phyloP scores from a whole-genome alignment of 1,139 yeast species.

The Sugiyamaella japonica region DNA sequence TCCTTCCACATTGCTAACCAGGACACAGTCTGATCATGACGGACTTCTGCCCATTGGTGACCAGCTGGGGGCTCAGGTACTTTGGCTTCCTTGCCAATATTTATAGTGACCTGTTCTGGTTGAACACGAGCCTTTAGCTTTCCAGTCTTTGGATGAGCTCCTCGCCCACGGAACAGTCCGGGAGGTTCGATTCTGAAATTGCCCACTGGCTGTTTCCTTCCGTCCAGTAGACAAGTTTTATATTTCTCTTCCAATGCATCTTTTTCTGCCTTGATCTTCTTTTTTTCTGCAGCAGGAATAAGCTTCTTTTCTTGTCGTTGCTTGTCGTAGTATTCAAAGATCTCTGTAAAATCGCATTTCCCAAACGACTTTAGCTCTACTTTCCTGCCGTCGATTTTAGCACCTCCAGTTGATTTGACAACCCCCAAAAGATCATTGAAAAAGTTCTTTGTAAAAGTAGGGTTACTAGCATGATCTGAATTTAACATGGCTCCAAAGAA shows the following conservation, averaged over 20 bases:
- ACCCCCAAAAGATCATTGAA: constrained; percentile 75
- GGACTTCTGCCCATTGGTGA: constrained; percentile 86
- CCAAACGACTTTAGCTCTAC: constrained; percentile 59
- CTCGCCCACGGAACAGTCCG: constrained; percentile 92
- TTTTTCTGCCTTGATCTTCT: constrained; percentile 64
- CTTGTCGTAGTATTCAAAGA: constrained; percentile 69
- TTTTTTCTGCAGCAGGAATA: constrained; percentile 70
- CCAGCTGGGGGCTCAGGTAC: constrained; percentile 86
- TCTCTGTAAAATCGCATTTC: constrained; percentile 76
- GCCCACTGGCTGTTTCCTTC: constrained; percentile 89
- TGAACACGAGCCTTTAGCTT: constrained; percentile 65
- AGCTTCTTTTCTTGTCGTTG: constrained; percentile 72
- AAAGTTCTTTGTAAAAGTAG: constrained; percentile 83
- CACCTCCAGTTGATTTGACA: constrained; percentile 67
- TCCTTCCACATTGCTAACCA: constrained; percentile 99
- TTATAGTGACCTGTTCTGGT: constrained; percentile 88
- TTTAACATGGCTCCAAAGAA: constrained; percentile 87
- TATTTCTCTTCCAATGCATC: constrained; percentile 78
- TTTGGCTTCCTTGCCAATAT: constrained; percentile 68
- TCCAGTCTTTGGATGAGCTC: constrained; percentile 96
- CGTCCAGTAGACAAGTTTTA: constrained; percentile 78
- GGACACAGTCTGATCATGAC: constrained; percentile 85
- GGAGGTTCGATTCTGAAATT: constrained; percentile 96
- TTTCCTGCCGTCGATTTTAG: constrained; percentile 42
- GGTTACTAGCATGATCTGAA: constrained; percentile 85